Conservation (phyloP, 768 basidiomycete genomes). For the Hortiboletus flavorubellus region DNA sequence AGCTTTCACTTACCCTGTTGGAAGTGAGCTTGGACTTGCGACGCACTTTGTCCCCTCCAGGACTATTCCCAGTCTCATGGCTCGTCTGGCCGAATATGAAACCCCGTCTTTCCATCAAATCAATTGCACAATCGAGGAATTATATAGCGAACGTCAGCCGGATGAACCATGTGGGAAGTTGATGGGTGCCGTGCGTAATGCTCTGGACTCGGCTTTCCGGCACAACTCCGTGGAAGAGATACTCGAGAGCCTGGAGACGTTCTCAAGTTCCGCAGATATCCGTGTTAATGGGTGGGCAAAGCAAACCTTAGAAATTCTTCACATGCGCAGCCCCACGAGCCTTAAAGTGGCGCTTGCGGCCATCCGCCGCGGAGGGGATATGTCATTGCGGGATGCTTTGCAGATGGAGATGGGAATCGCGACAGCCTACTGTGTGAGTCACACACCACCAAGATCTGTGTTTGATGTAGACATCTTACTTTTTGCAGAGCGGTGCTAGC, state of each 20-base stretch:
- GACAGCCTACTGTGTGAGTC: slow-evolving; percentile 83
- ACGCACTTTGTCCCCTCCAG: slow-evolving; percentile 88
- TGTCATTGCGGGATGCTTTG: slow-evolving; percentile 63
- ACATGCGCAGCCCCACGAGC: slow-evolving; percentile 83
- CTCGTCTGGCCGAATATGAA: slow-evolving; percentile 52
- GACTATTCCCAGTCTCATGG: slow-evolving; percentile 66
- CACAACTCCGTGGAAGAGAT: slow-evolving; percentile 72
- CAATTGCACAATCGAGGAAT: slow-evolving; percentile 68
- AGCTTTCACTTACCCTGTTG: slow-evolving; percentile 11
- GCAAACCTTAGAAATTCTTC: slow-evolving; percentile 58
- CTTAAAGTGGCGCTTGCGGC: slow-evolving; percentile 85
- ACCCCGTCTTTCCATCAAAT: slow-evolving; percentile 43
- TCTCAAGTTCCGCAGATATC: slow-evolving; percentile 38
- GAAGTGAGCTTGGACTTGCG: slow-evolving; percentile 86
- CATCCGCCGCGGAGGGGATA: slow-evolving; percentile 62
- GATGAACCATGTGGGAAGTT: slow-evolving; percentile 53
- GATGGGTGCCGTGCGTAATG: slow-evolving; percentile 61
- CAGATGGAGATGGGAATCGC: slow-evolving; percentile 88
- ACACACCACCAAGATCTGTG: slow-evolving; percentile 4
- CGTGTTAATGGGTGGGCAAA: slow-evolving; percentile 70
- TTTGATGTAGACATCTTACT: slow-evolving; percentile 11
- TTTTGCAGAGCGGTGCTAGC: slow-evolving; percentile 63
- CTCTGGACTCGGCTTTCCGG: slow-evolving; percentile 78
- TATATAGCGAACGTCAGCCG: slow-evolving; percentile 53
- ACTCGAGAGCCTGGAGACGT: slow-evolving; percentile 46